These are phyloP conservation scores for Talaromyces proteolyticus DNA, from an alignment of 495 filamentous ascomycete genomes.

Conservation along the genomic window DNA sequence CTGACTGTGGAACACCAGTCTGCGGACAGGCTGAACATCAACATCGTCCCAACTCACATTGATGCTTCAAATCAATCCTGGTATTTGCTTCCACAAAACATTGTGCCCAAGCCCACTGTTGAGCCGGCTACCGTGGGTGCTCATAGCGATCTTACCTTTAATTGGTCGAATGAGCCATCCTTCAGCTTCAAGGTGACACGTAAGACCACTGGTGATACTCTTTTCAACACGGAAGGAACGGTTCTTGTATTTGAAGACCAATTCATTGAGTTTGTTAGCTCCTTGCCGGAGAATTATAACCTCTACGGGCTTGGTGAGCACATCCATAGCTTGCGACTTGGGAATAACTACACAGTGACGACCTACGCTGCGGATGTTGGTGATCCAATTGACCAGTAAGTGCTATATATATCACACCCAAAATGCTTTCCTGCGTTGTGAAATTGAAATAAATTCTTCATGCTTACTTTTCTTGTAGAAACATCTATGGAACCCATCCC, in stretches of 20 bases:
- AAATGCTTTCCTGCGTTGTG: too few relatives aligned
- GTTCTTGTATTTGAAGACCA: slow-evolving; percentile 58
- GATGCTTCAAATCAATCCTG: slow-evolving; percentile 59
- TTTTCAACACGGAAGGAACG: slow-evolving; percentile 52
- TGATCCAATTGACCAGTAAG: slow-evolving; percentile 50
- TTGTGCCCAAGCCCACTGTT: slow-evolving; percentile 56
- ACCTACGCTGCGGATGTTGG: slow-evolving; percentile 67
- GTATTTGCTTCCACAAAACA: slow-evolving; percentile 58
- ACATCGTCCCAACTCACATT: slow-evolving; percentile 55
- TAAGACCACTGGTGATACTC: slow-evolving; percentile 47
- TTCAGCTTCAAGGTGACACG: slow-evolving; percentile 55
- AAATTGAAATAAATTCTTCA: background rate
- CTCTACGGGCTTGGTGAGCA: slow-evolving; percentile 58
- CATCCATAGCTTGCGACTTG: slow-evolving; percentile 52
- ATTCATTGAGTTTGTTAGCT: slow-evolving; percentile 56
- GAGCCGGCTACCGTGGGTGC: slow-evolving; percentile 22
- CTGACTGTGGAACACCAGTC: slow-evolving; percentile 55
- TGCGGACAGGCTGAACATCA: slow-evolving; percentile 43
- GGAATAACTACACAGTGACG: slow-evolving; percentile 57
- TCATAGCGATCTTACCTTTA: slow-evolving; percentile 47
- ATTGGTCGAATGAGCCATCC: slow-evolving; percentile 46
- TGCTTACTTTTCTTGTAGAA: slow-evolving; percentile 20
- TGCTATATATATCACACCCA: too few relatives aligned
- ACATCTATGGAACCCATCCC: slow-evolving; percentile 56
- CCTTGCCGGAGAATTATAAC: slow-evolving; percentile 55